Percentiles rank a stretch among this genome's conserved stretches.
phyloP scores from a whole-genome alignment of 257 asterid genomes.

The Avicennia marina region DNA sequence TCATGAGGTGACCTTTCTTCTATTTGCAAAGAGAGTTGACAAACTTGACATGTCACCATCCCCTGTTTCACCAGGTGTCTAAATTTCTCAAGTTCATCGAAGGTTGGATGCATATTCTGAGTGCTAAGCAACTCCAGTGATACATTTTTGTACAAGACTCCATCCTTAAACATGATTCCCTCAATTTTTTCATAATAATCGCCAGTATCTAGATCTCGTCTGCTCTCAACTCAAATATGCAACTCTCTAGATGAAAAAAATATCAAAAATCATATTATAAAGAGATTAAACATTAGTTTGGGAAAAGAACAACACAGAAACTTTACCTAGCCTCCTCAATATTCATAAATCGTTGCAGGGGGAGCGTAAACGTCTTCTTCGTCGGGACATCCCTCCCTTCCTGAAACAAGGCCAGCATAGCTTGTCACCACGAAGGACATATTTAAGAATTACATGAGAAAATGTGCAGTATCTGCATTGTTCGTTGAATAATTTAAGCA shows the following conservation, averaged over 20 bases:
- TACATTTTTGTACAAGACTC: slow-evolving; percentile 75
- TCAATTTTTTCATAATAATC: slow-evolving; percentile 83
- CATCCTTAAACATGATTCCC: slow-evolving; percentile 95
- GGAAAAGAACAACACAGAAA: not conserved
- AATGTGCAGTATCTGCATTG: no score
- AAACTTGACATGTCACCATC: slow-evolving; percentile 82
- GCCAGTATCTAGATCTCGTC: slow-evolving; percentile 71
- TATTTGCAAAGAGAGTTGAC: slow-evolving; percentile 74
- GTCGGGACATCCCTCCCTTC: slow-evolving; percentile 94
- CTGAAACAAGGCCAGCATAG: slow-evolving; percentile 35
- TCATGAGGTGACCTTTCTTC: slow-evolving; percentile 94
- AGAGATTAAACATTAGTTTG: not conserved
- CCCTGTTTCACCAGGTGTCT: slow-evolving; percentile 77
- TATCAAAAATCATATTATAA: slow-evolving; percentile 7
- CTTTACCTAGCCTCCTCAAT: slow-evolving; percentile 86
- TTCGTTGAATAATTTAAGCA: no score
- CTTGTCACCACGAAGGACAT: slow-evolving; percentile 10
- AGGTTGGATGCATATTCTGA: slow-evolving; percentile 74
- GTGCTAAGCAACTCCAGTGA: slow-evolving; percentile 87
- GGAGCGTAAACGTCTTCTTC: slow-evolving; percentile 81
- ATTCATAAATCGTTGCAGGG: slow-evolving; percentile 87
- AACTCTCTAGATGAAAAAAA: slow-evolving; percentile 54
- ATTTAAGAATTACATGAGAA: not conserved
- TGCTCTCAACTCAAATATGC: slow-evolving; percentile 79
- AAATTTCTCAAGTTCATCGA: slow-evolving; percentile 97